Conservation (phyloP, 192 early-diverging fungal genomes). For the Coemansia sp. region DNA sequence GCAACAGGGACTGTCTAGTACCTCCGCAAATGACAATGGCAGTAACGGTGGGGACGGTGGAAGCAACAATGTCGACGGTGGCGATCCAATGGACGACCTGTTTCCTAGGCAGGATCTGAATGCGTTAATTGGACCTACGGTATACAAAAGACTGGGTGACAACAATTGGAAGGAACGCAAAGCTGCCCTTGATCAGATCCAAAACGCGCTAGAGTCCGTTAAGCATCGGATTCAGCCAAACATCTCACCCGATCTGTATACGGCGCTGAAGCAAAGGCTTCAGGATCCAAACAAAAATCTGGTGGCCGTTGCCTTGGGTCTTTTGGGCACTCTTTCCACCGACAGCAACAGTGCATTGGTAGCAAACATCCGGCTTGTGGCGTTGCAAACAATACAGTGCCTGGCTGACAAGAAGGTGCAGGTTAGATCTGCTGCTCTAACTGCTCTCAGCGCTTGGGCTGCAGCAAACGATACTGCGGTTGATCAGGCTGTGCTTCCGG, state of each 20-base stretch:
- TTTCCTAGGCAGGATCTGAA: slow-evolving; percentile 86
- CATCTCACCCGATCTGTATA: slow-evolving; percentile 70
- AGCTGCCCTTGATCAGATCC: slow-evolving; percentile 83
- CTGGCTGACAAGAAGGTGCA: slow-evolving; percentile 91
- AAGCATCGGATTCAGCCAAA: slow-evolving; percentile 84
- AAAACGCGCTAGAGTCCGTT: slow-evolving; percentile 68
- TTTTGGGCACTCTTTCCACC: slow-evolving; percentile 71
- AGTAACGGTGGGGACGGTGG: slow-evolving; percentile 8
- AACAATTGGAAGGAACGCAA: slow-evolving; percentile 93
- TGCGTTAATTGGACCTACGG: slow-evolving; percentile 57
- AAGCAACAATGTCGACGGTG: slow-evolving; percentile 12
- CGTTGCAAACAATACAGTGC: slow-evolving; percentile 67
- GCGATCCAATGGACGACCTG: slow-evolving; percentile 75
- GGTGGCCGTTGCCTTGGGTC: slow-evolving; percentile 74
- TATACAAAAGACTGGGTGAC: slow-evolving; percentile 64
- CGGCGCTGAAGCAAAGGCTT: slow-evolving; percentile 80
- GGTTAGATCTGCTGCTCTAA: slow-evolving; percentile 74
- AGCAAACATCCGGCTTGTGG: slow-evolving; percentile 65
- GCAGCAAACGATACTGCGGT: slow-evolving; percentile 61
- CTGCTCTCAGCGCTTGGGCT: slow-evolving; percentile 70
- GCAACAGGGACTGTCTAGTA: slow-evolving; percentile 22
- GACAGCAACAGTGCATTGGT: slow-evolving; percentile 88
- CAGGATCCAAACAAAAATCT: slow-evolving; percentile 92
- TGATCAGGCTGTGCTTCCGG: slow-evolving; percentile 66
- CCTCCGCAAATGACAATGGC: neutral